These are phyloP conservation scores for Naganishia vaughanmartiniae DNA, from an alignment of 768 basidiomycete species.

Conservation along the genomic window DNA sequence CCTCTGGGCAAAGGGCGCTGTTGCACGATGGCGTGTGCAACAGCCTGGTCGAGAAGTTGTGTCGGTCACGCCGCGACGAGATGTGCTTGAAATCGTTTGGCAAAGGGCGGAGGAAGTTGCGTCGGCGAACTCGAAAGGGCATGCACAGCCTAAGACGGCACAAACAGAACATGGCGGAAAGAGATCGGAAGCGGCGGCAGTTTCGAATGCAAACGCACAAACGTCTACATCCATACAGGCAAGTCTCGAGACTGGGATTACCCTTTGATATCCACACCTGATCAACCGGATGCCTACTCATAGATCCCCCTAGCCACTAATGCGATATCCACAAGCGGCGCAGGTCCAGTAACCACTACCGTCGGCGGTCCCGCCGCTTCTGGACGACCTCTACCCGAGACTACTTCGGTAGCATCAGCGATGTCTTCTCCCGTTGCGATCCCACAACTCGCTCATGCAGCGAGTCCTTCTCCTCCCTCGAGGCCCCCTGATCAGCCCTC, in stretches of 20 bases:
- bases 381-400: neutral
- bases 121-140: neutral
- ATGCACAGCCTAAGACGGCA: neutral
- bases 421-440: neutral
- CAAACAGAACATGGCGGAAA: neutral
- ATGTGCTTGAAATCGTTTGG: conserved; percentile 5
- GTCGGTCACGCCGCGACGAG: neutral
- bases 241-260: neutral
- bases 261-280: neutral
- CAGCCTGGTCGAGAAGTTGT: neutral
- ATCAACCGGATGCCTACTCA: neutral
- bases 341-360: neutral
- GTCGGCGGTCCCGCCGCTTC: neutral
- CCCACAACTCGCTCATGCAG: neutral
- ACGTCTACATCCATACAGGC: neutral
- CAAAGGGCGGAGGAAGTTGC: neutral
- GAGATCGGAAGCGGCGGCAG: neutral
- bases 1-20: neutral
- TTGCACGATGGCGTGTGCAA: neutral
- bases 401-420: neutral
- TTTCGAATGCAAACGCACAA: neutral
- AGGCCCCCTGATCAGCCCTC: neutral
- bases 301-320: neutral
- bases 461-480: neutral
- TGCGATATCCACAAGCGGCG: neutral